Evolutionary conservation across 305 asterid species (phyloP).

Genomic region (Salvia sclarea): DNA sequence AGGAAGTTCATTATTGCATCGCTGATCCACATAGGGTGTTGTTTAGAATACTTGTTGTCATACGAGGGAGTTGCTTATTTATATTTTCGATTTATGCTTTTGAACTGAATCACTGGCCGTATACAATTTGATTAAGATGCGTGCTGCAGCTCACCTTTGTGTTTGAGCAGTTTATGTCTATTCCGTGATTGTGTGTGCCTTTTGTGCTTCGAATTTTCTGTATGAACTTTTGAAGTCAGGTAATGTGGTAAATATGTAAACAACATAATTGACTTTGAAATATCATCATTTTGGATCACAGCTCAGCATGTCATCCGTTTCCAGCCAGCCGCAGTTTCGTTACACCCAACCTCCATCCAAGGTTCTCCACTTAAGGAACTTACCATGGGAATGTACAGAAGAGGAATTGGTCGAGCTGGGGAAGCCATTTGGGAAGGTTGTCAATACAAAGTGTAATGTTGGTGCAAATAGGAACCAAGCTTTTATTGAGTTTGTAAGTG

Average conservation of each 20-base stretch:
- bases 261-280: neutral
- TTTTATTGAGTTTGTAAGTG: slow-evolving; percentile 92
- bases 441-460: slow-evolving; percentile 93
- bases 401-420: slow-evolving; percentile 89
- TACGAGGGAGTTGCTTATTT: neutral
- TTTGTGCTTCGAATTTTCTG: neutral
- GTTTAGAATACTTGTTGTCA: neutral
- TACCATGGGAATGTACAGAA: slow-evolving; percentile 92
- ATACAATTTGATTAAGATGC: neutral
- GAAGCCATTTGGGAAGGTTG: slow-evolving; percentile 93
- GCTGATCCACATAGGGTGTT: slow-evolving; percentile 25
- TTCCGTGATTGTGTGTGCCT: slow-evolving; percentile 12
- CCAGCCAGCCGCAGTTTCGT: slow-evolving; percentile 87
- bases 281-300: slow-evolving; percentile 18
- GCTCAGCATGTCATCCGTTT: slow-evolving; percentile 71
- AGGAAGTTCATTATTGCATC: slow-evolving; percentile 7
- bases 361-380: slow-evolving; percentile 87
- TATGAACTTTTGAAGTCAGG: neutral
- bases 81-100: neutral
- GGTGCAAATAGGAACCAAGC: slow-evolving; percentile 98
- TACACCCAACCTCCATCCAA: slow-evolving; percentile 89
- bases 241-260: slow-evolving; percentile 6
- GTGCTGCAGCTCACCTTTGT: neutral
- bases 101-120: neutral
- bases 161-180: neutral